A percentile compares a stretch with the other conserved stretches of the same genome.
phyloP scores from a whole-genome alignment of 257 asterid genomes.

The Schizonepeta tenuifolia region DNA sequence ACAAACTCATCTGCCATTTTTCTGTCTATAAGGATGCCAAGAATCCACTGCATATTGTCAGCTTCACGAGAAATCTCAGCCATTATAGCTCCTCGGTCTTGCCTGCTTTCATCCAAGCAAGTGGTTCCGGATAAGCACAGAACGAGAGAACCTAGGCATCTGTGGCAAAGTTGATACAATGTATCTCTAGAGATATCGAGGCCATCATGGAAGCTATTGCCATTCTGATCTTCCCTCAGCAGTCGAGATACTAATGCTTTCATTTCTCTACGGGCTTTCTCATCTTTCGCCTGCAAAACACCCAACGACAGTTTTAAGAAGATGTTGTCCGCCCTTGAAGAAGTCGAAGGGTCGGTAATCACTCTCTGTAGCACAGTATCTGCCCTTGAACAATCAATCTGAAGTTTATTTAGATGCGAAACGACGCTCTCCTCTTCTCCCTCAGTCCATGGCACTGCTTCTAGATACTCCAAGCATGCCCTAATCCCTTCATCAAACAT shows the following conservation, averaged over 20 bases:
- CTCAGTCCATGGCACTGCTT: conserved; percentile 89
- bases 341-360: conserved; percentile 60
- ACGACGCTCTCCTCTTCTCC: conserved; percentile 76
- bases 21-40: conserved; percentile 64
- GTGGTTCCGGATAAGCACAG: conserved; percentile 72
- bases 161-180: conserved; percentile 72
- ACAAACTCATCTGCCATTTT: conserved; percentile 85
- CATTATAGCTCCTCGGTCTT: conserved; percentile 81
- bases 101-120: conserved; percentile 55
- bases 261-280: conserved; percentile 80
- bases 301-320: conserved; percentile 65
- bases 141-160: conserved; percentile 76
- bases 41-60: conserved; percentile 89
- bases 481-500: conserved; percentile 72
- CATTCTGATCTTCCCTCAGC: conserved; percentile 55
- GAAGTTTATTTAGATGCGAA: conserved; percentile 62
- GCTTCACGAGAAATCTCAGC: conserved; percentile 84
- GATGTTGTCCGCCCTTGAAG: conserved; percentile 68
- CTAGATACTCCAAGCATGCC: conserved; percentile 81
- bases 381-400: conserved; percentile 46
- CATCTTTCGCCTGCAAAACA: conserved; percentile 78
- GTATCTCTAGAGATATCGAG: conserved; percentile 65
- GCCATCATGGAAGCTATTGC: conserved; percentile 24
- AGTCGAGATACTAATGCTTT: conserved; percentile 60
- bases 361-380: conserved; percentile 75